Evolutionary conservation across 2,329 filamentous ascomycete genomes (phyloP), one percentile per base, ranked within the genome.

Genomic region (Scytalidium lignicola): DNA sequence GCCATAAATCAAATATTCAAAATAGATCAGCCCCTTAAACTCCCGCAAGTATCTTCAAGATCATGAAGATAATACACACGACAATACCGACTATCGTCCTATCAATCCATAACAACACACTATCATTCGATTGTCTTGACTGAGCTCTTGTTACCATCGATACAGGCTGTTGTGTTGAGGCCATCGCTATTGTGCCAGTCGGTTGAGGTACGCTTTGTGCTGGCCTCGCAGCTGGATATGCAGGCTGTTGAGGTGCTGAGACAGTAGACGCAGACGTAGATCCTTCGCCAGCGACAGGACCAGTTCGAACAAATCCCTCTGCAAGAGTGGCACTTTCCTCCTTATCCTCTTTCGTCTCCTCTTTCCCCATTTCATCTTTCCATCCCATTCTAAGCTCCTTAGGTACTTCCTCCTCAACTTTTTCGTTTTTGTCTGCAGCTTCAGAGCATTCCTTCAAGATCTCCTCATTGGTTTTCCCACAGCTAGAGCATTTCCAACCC

Each of bases 21-120:
- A 41, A 18, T 21, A 41, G 4, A n/a, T 15, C 12, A 15, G 13
- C 17, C 18, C 20, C 41, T 51, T 50, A 58, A 13, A 57, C 32
- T 1, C 59, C 58, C 18, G 64, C 49, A 13, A 65, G 37, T 22
- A 82, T 70, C 60, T 80, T 83, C 49, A 80, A 52, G 19, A 96
- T 71, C 73, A 95, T 80, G 19, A 88, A 80, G 3, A 83, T 71
- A 18, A 96, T 70, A 21, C 87, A 73, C 13, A 88, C 75, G 0
- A 88, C 72, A 17, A 96, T 68, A 6, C 81, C 85, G 19, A 85
- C 80, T 56, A 96, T 96, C 32, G 85, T 79, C 54, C 88, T 81
- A 66, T 96, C 91, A 17, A 96, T 74, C 86, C 89, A 95, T 12
- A 82, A 70, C 1, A 84, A 79, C 15, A 88, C 78, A 2, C 73